phyloP scores from a whole-genome alignment of 805 yeast genomes.

The Hanseniaspora vineae region DNA sequence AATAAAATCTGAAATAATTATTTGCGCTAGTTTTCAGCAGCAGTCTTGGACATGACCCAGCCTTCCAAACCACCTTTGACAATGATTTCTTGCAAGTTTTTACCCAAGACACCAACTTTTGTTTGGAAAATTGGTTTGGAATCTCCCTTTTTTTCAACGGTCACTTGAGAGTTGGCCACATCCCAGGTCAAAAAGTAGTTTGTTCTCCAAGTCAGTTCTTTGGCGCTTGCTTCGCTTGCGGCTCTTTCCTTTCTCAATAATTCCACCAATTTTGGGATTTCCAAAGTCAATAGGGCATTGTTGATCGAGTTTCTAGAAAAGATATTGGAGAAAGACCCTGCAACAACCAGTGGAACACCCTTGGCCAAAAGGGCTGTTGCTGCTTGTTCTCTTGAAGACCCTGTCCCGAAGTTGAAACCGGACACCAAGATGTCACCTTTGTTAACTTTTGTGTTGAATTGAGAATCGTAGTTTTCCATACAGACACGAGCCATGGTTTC shows the following conservation, averaged over 20 bases:
- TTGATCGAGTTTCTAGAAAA: constrained; percentile 93
- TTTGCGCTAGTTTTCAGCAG: background rate
- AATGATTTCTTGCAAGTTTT: constrained; percentile 90
- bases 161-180: constrained; percentile 70
- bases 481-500: constrained; percentile 98
- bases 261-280: constrained; percentile 77
- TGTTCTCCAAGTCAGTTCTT: constrained; percentile 84
- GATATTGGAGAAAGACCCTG: constrained; percentile 96
- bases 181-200: constrained; percentile 92
- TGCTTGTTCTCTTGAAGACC: constrained; percentile 97
- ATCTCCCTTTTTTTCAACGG: constrained; percentile 40
- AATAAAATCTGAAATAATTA: background rate
- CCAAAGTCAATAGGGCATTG: constrained; percentile 87
- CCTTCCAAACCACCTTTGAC: constrained; percentile 97
- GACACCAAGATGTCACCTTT: constrained; percentile 83
- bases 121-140: constrained; percentile 41
- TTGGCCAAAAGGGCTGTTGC: constrained; percentile 96
- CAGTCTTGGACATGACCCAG: constrained; percentile 72
- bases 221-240: constrained; percentile 26
- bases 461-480: constrained; percentile 96
- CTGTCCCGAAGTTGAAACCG: constrained; percentile 96
- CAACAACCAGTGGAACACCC: constrained; percentile 83
- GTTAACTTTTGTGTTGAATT: constrained; percentile 67
- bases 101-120: constrained; percentile 91
- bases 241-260: constrained; percentile 56